A percentile compares a stretch with the other conserved stretches of the same genome.
phyloP scores from a whole-genome alignment of 2,329 filamentous ascomycete genomes.

The Parafenestella ontariensis region DNA sequence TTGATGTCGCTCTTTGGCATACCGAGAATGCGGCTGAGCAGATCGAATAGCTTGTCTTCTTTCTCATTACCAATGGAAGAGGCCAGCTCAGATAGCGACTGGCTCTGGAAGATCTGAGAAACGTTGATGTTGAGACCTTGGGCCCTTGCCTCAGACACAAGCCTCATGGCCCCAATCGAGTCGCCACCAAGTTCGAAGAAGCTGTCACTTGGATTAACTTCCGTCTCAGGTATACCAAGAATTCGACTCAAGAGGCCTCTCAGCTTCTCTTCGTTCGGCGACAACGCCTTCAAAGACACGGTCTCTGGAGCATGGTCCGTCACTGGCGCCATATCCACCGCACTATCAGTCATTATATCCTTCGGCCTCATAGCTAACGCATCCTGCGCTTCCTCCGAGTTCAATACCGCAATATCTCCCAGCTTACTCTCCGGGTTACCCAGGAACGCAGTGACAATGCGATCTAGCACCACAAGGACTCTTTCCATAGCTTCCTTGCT shows the following conservation, averaged over 20 bases:
- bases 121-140: slow-evolving; percentile 51
- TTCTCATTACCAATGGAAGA: slow-evolving; percentile 50
- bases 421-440: slow-evolving; percentile 45
- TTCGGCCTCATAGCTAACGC: slow-evolving; percentile 32
- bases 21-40: slow-evolving; percentile 39
- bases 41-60: slow-evolving; percentile 37
- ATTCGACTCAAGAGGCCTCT: slow-evolving; percentile 33
- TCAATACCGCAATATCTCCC: slow-evolving; percentile 37
- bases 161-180: slow-evolving; percentile 55
- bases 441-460: slow-evolving; percentile 60
- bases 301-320: slow-evolving; percentile 7
- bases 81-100: slow-evolving; percentile 61
- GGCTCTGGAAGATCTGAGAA: slow-evolving; percentile 51
- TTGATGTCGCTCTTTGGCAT: slow-evolving; percentile 46
- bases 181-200: slow-evolving; percentile 58
- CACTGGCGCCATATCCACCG: slow-evolving; percentile 19
- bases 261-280: slow-evolving; percentile 38
- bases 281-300: slow-evolving; percentile 12
- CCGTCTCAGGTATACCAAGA: slow-evolving; percentile 32
- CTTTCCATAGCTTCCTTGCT: slow-evolving; percentile 60
- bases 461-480: slow-evolving; percentile 61
- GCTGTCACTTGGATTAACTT: slow-evolving; percentile 50
- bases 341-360: slow-evolving; percentile 32
- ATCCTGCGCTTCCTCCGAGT: slow-evolving; percentile 38
- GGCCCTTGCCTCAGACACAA: slow-evolving; percentile 49